Conservation (phyloP, 1,284 basidiomycete genomes). For the Rhodotorula glutinis region DNA sequence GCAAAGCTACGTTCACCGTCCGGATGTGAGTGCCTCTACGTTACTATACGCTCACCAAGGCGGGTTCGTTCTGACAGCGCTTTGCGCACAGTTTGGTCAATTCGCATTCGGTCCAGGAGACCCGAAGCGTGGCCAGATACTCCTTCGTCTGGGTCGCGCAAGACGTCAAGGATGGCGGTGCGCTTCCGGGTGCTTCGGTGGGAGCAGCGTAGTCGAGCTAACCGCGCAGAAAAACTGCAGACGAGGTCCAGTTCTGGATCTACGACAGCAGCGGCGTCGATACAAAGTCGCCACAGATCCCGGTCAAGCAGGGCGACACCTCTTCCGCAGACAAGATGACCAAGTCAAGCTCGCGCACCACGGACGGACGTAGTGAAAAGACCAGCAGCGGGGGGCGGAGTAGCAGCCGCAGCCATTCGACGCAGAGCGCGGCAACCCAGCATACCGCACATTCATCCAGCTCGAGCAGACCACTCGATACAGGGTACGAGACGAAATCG, state of each 20-base stretch:
- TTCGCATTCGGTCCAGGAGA: not conserved
- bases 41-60: too few species aligned
- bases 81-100: constrained; percentile 13
- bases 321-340: too few species aligned
- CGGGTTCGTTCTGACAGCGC: too few species aligned
- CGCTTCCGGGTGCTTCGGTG: too few species aligned
- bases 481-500: not conserved
- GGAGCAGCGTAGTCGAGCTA: too few species aligned
- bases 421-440: not conserved
- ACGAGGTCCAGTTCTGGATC: constrained; percentile 17
- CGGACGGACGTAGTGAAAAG: not conserved
- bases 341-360: not conserved
- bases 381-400: not conserved
- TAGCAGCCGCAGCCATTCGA: too few species aligned
- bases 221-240: too few species aligned
- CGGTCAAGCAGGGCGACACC: not conserved
- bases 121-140: not conserved
- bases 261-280: constrained; percentile 12
- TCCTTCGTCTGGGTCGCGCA: not conserved
- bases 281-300: constrained; percentile 6
- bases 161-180: constrained; percentile 4
- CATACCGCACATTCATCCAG: not conserved
- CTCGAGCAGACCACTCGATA: not conserved
- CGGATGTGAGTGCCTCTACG: constrained; percentile 3
- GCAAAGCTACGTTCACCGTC: constrained; percentile 3